Base-by-base conservation (phyloP, 768 basidiomycete species). In the Plicaturopsis crispa region DNA sequence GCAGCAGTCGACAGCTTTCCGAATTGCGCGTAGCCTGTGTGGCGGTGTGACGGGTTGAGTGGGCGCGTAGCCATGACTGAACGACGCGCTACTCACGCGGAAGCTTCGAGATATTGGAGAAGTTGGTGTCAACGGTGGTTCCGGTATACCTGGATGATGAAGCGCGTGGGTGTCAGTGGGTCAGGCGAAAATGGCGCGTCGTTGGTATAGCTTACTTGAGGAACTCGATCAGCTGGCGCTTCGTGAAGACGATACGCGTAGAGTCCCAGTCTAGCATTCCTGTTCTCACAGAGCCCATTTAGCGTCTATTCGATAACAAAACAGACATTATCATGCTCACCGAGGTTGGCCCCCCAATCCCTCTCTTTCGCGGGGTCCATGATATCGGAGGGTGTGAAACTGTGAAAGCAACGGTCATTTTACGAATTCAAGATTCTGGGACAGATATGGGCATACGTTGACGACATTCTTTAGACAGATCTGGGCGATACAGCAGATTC, bases 201-300 rank as follows among this genome's bases (percentile, higher is more conserved):
- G n/a, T n/a, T n/a, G n/a, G n/a, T n/a, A n/a, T n/a, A 19, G 54
- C 70, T 48, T 55, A 84, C 84, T 80, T 84, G 46, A 88, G 62
- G 54, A 88, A 88, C 49, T 87, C 84, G 37, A 86, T 66, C 45
- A 88, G 61, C 31, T 75, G 64, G 28, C 85, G 74, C 51, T 88
- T 88, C 11, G 83, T 87, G 54, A 88, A 87, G 20, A 88, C 75
- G 44, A 88, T 84, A 43, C 60, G 74, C 34, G 80, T 84, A 10
- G 60, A 54, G 51, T 87, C 85, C 84, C 85, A 87, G 58, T 88
- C 85, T 46, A 88, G 64, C 76, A 84, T 73, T 43, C 83, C 84
- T 85, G 39, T 3, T 22, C 31, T 26, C 8, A 19, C 8, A 42
- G 10, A 41, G 17, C n/a, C n/a, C n/a, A 18, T 12, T 20, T 13